Evolutionary conservation across 345 rosid species (phyloP).

Genomic region (Euphorbia lathyris): DNA sequence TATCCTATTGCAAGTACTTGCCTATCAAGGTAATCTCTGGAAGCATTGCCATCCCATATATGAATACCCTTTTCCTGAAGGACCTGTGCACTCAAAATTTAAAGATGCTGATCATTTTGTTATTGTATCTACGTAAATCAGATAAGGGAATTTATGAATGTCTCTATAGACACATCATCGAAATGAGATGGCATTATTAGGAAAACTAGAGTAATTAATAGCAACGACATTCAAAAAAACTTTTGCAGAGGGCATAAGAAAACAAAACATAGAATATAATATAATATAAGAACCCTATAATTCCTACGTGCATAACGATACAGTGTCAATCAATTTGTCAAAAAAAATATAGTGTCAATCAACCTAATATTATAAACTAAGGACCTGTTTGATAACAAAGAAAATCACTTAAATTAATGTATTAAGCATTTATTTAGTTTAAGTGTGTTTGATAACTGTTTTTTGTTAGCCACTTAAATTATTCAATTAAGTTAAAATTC

Average conservation of each 20-base stretch:
- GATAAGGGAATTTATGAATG: background rate
- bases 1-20: conserved; percentile 13
- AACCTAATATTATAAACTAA: background rate
- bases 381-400: no score
- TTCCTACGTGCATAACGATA: background rate
- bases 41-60: conserved; percentile 97
- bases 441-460: no score
- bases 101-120: conserved; percentile 1
- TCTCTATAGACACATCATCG: background rate
- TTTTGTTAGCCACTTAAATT: no score
- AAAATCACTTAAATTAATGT: no score
- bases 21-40: conserved; percentile 91
- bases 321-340: no score
- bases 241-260: background rate
- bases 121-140: conserved; percentile 2
- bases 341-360: no score
- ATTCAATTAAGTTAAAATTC: no score
- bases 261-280: background rate
- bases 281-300: background rate
- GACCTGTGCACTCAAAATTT: conserved; percentile 43
- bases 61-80: conserved; percentile 92
- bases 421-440: no score
- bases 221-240: background rate
- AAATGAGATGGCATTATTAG: background rate
- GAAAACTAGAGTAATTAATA: background rate